These are phyloP conservation scores for Podospora pseudoanserina DNA, from an alignment of 495 filamentous ascomycete genomes.

Conservation along the genomic window DNA sequence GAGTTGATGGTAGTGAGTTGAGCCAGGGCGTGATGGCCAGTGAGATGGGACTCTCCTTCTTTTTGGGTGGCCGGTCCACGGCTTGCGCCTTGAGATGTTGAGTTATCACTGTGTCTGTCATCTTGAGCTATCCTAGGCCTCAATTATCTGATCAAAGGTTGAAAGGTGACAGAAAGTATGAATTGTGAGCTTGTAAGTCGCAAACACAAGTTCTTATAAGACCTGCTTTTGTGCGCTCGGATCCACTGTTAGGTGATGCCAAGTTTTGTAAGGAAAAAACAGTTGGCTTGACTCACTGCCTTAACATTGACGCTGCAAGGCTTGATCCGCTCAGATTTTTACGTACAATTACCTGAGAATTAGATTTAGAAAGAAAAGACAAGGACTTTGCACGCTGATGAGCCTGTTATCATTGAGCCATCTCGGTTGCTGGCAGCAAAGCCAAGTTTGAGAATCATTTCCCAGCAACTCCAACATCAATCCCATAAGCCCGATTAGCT, in stretches of 20 bases:
- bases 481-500: slow-evolving; percentile 21
- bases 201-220: not conserved
- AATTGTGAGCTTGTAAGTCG: not conserved
- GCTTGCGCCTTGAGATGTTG: not conserved
- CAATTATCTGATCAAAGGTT: not conserved
- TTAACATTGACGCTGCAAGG: not conserved
- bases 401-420: too few species aligned
- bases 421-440: not conserved
- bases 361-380: too few species aligned
- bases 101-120: not conserved
- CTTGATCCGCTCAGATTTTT: too few species aligned
- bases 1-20: slow-evolving; percentile 5
- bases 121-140: not conserved
- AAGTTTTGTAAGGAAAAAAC: not conserved
- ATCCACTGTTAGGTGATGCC: not conserved
- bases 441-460: too few species aligned
- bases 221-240: not conserved
- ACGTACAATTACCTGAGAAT: too few species aligned
- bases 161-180: not conserved
- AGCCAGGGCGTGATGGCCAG: slow-evolving; percentile 33
- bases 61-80: slow-evolving; percentile 14
- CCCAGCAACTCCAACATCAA: not conserved
- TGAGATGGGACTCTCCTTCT: slow-evolving; percentile 29
- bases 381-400: too few species aligned
- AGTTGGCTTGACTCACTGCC: not conserved